Conservation (phyloP, 2,329 filamentous ascomycete genomes). For the Aspergillus transmontanensis region DNA sequence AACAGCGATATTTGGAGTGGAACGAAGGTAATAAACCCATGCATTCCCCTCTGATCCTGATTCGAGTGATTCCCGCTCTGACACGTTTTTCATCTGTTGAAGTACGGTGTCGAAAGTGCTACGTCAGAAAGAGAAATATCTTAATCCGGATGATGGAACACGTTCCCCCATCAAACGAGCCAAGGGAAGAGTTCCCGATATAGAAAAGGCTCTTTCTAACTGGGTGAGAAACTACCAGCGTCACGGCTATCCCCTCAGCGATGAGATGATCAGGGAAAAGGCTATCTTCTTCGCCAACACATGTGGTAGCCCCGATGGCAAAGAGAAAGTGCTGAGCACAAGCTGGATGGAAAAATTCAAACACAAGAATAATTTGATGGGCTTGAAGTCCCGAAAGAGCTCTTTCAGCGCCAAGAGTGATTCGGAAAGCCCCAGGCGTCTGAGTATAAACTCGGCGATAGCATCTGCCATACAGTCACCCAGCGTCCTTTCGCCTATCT, state of each 20-base stretch:
- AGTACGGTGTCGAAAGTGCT: conserved; percentile 99
- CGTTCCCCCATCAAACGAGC: conserved; percentile 77
- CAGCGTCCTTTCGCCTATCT: conserved; percentile 70
- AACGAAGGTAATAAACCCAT: conserved; percentile 74
- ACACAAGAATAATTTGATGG: conserved; percentile 72
- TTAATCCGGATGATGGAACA: conserved; percentile 77
- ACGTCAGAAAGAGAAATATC: conserved; percentile 90
- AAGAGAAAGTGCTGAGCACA: conserved; percentile 69
- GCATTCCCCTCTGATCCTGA: conserved; percentile 6
- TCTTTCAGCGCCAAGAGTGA: conserved; percentile 62
- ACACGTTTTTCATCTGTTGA: conserved; percentile 21
- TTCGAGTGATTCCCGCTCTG: conserved; percentile 17
- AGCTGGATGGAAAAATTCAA: conserved; percentile 96
- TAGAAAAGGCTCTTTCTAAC: conserved; percentile 85
- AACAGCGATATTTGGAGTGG: conserved; percentile 85
- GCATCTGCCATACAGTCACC: conserved; percentile 64
- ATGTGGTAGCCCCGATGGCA: conserved; percentile 70
- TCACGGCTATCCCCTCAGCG: conserved; percentile 71
- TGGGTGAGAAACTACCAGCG: conserved; percentile 83
- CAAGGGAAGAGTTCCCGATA: conserved; percentile 86
- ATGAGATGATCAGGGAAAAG: conserved; percentile 83
- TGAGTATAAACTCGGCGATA: conserved; percentile 57
- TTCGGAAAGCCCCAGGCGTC: conserved; percentile 63
- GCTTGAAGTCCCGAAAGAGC: conserved; percentile 57
- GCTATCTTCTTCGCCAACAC: conserved; percentile 77